Base-by-base conservation (phyloP, 148 eudicot species). In the Limonium bicolor region DNA sequence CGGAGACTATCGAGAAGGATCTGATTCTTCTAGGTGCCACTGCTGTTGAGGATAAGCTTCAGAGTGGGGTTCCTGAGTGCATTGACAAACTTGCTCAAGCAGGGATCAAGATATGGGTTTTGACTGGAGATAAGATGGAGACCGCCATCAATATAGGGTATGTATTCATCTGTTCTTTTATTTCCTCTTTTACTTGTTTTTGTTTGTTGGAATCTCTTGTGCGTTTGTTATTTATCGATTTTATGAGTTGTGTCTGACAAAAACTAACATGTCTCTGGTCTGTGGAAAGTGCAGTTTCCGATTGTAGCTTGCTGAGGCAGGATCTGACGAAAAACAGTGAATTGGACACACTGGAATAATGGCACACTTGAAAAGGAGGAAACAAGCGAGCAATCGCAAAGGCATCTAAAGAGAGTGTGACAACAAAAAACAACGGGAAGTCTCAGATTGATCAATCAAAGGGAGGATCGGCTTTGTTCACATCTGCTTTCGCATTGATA, bases 221-320 rank as follows among this genome's bases (percentile, higher is more conserved):
- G n/a, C n/a, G n/a, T n/a, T n/a, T n/a, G n/a, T n/a, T n/a, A n/a
- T n/a, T n/a, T n/a, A n/a, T n/a, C n/a, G n/a, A n/a, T n/a, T n/a
- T n/a, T n/a, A n/a, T n/a, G n/a, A n/a, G n/a, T n/a, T n/a, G n/a
- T n/a, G n/a, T n/a, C n/a, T n/a, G n/a, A n/a, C n/a, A n/a, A n/a
- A n/a, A 35, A 35, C 38, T 13, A 24, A 24, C 8, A 15, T 35
- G 40, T 60, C 28, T 7, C 17, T n/a, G 70, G 42, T n/a, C n/a
- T n/a, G n/a, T n/a, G n/a, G n/a, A n/a, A n/a, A n/a, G n/a, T n/a
- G n/a, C 87, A 81, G 93, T 16, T 86, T 67, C n/a, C 33, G 74
- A 94, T 20, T 87, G 85, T 67, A 87, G 96, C 65, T 61, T 87
- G 72, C 80, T 87, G 50, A 71, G 94, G 64, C 94, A 87, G 90